Percentiles rank a stretch among this genome's conserved stretches.
Conservation (phyloP, 768 basidiomycete species). For the Mycena albidolilacea region DNA sequence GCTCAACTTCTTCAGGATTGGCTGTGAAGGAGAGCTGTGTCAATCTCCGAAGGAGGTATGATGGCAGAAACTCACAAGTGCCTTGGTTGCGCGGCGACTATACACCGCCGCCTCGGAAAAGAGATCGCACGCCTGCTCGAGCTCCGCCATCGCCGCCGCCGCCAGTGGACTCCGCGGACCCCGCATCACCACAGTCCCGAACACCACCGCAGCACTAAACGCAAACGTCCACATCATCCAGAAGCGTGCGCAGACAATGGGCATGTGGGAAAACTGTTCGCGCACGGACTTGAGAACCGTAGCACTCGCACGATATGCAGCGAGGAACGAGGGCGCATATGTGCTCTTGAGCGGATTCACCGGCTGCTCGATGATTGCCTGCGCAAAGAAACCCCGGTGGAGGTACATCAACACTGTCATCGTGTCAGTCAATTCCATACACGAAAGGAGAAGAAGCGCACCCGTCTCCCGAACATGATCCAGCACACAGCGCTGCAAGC, state of each 20-base stretch:
- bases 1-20: slow-evolving; percentile 70
- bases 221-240: slow-evolving; percentile 77
- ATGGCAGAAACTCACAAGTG: slow-evolving; percentile 62
- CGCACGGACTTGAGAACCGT: slow-evolving; percentile 67
- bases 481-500: slow-evolving; percentile 62
- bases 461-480: slow-evolving; percentile 66
- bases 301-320: slow-evolving; percentile 71
- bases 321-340: slow-evolving; percentile 76
- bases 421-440: slow-evolving; percentile 2
- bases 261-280: slow-evolving; percentile 63
- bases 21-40: slow-evolving; percentile 52
- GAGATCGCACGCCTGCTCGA: slow-evolving; percentile 77
- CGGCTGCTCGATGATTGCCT: slow-evolving; percentile 78
- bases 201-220: slow-evolving; percentile 72
- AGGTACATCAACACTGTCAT: slow-evolving; percentile 70
- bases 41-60: neutral
- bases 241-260: slow-evolving; percentile 66
- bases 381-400: slow-evolving; percentile 79
- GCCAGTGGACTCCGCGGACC: slow-evolving; percentile 81
- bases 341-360: slow-evolving; percentile 75
- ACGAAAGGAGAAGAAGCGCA: slow-evolving; percentile 39
- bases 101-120: slow-evolving; percentile 73
- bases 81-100: slow-evolving; percentile 75
- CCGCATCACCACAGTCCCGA: slow-evolving; percentile 84
- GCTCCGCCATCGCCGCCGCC: slow-evolving; percentile 74